Evolutionary conservation across 2,329 filamentous ascomycete genomes (phyloP).

Genomic region (Lomentospora prolificans): DNA sequence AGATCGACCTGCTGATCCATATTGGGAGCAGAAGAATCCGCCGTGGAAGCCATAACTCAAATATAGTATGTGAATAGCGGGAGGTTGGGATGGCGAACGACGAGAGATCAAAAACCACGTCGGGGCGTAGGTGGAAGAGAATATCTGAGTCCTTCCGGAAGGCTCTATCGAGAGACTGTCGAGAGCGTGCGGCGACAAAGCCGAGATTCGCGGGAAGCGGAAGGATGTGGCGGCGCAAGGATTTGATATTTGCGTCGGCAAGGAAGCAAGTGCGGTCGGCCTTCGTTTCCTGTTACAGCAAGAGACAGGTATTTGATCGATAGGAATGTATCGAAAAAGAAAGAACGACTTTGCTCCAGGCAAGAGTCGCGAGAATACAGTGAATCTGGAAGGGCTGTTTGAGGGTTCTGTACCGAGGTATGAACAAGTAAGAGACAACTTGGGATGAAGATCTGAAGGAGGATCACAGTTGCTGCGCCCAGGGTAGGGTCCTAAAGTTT

Average conservation of each 20-base stretch:
- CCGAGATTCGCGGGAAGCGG: background rate
- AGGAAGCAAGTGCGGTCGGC: background rate
- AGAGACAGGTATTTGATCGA: background rate
- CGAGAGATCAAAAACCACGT: background rate
- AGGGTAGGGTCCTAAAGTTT: background rate
- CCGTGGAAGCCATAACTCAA: conserved; percentile 23
- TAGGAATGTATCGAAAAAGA: background rate
- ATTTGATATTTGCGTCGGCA: background rate
- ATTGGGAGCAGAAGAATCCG: conserved; percentile 17
- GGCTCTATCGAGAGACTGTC: background rate
- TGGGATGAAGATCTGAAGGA: conserved; percentile 1
- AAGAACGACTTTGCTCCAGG: conserved; percentile 8
- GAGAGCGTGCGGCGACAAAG: background rate
- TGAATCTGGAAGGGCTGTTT: background rate
- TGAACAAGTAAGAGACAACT: background rate
- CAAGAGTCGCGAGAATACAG: conserved; percentile 4
- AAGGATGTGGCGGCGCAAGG: background rate
- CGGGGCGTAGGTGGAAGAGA: background rate
- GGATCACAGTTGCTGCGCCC: background rate
- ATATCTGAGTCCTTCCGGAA: background rate
- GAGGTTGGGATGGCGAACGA: background rate
- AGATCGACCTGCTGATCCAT: conserved; percentile 53
- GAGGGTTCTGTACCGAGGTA: background rate
- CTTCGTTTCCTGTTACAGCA: background rate
- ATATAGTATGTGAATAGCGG: too few species aligned